A percentile compares a stretch with the other conserved stretches of the same genome.
phyloP scores from a whole-genome alignment of 78 protist genomes.

The Planoprotostelium fungivorum region DNA sequence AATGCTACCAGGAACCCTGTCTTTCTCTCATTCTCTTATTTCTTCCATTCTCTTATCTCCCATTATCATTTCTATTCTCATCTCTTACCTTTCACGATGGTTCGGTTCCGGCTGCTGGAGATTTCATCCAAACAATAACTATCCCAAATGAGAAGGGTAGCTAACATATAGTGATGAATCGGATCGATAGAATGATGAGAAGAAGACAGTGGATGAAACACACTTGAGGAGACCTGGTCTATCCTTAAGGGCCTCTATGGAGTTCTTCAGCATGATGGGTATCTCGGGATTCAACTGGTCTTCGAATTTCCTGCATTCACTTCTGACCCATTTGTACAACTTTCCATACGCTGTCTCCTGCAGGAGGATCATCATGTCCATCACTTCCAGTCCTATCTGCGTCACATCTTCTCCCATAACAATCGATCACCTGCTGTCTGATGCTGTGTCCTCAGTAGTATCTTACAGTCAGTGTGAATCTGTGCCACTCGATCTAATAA shows the following conservation, averaged over 20 bases:
- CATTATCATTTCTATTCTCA: too few species aligned
- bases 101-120: background rate
- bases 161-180: background rate
- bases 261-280: background rate
- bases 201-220: background rate
- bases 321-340: conserved; percentile 30
- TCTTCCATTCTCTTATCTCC: too few species aligned
- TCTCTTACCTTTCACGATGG: background rate
- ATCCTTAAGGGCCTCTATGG: conserved; percentile 21
- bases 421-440: conserved; percentile 25
- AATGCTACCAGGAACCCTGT: conserved; percentile 46
- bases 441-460: conserved; percentile 12
- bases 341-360: conserved; percentile 47
- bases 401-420: background rate
- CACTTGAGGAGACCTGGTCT: conserved; percentile 20
- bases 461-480: conserved; percentile 33
- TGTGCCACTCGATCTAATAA: conserved; percentile 24
- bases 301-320: conserved; percentile 11
- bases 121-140: background rate
- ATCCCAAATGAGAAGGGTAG: background rate
- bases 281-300: background rate
- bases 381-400: conserved; percentile 15
- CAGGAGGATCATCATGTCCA: conserved; percentile 21
- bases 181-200: background rate
- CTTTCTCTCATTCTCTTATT: too few species aligned